phyloP scores from a whole-genome alignment of 345 rosid species.

The Citrus mangshanensis region DNA sequence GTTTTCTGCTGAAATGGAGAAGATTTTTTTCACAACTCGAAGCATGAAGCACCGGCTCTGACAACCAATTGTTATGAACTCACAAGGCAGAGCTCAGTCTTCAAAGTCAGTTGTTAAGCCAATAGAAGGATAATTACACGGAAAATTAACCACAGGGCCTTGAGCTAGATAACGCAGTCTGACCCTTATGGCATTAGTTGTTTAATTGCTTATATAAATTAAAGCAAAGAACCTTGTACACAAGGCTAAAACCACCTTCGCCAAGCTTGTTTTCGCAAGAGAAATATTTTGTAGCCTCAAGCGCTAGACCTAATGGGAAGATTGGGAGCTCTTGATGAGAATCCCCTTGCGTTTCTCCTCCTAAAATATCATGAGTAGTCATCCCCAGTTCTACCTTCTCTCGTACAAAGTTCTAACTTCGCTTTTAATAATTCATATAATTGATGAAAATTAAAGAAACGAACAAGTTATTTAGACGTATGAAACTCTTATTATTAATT shows the following conservation, averaged over 20 bases:
- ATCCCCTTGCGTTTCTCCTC: not conserved
- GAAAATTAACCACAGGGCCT: too few relatives aligned
- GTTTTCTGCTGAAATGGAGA: conserved; percentile 17
- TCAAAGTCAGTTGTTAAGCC: too few relatives aligned
- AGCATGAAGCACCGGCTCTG: too few relatives aligned
- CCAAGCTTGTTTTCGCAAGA: not conserved
- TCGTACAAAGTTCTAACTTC: not conserved
- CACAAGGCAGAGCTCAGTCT: too few relatives aligned
- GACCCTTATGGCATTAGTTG: not conserved
- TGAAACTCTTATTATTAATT: too few relatives aligned
- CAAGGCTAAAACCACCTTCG: not conserved
- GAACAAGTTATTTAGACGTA: not conserved
- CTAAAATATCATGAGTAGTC: not conserved
- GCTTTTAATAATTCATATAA: not conserved
- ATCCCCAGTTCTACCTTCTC: not conserved
- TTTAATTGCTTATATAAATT: too few relatives aligned
- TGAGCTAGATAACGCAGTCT: not conserved
- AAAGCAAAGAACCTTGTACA: not conserved
- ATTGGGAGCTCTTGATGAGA: conserved; percentile 17
- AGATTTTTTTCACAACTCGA: too few relatives aligned
- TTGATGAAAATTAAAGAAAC: too few relatives aligned
- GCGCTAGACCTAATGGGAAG: conserved; percentile 11
- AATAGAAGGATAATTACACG: too few relatives aligned
- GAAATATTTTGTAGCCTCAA: conserved; percentile 16
- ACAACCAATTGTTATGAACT: too few relatives aligned